phyloP scores from a whole-genome alignment of 2,329 filamentous ascomycete species.

The Neurospora sp. region DNA sequence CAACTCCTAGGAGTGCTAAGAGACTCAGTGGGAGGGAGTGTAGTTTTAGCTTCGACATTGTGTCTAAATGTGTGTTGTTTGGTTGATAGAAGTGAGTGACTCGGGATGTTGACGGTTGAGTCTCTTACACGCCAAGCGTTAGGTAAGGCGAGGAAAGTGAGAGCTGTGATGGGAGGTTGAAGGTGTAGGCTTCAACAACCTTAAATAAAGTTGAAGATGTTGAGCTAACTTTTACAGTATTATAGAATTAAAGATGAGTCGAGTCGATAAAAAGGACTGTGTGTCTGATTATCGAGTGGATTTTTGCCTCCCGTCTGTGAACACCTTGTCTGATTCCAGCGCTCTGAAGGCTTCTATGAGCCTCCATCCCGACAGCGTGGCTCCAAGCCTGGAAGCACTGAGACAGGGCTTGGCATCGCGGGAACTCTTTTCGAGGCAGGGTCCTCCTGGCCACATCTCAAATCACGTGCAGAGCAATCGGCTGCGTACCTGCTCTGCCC shows the following conservation, averaged over 20 bases:
- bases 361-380: not conserved
- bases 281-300: slow-evolving; percentile 4
- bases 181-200: not conserved
- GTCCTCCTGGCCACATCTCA: not conserved
- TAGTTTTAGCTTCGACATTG: slow-evolving; percentile 11
- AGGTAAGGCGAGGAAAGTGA: not conserved
- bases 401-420: not conserved
- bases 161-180: not conserved
- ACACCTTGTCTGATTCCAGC: slow-evolving; percentile 1
- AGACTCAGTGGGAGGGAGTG: slow-evolving; percentile 13
- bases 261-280: slow-evolving; percentile 24
- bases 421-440: not conserved
- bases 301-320: slow-evolving; percentile 10
- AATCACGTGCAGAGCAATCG: not conserved
- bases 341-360: slow-evolving; percentile 1
- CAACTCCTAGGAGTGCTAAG: slow-evolving; percentile 13
- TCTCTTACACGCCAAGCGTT: not conserved
- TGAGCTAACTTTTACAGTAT: too few species aligned
- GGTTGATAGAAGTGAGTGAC: not conserved
- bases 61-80: not conserved
- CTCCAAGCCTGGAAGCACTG: not conserved
- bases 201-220: too few species aligned
- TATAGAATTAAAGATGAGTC: slow-evolving; percentile 12
- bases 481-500: not conserved
- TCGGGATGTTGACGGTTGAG: not conserved